Base-by-base conservation (phyloP, 768 basidiomycete species). In the Collybia nuda region DNA sequence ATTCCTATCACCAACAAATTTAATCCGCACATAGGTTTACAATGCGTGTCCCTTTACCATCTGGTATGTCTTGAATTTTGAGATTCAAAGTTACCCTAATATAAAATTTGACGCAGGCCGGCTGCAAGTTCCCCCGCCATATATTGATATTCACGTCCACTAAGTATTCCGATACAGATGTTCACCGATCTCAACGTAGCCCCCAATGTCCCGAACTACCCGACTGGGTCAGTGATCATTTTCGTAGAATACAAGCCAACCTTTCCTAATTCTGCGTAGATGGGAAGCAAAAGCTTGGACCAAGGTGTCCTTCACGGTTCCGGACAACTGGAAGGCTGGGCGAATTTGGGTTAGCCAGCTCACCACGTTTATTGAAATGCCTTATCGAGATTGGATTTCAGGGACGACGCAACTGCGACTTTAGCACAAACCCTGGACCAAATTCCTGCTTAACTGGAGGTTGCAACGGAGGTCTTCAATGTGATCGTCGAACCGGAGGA, bases 1-100 rank as follows among this genome's bases (percentile, higher is more conserved):
- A n/a, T n/a, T n/a, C n/a, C 38, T 9, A 19, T 46, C 6, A 1
- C 18, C 28, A 2, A 29, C 43, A 17, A 6, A 22, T 24, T 17
- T 21, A 17, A 2, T 35, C 47, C 41, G 26, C 21, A 18, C n/a
- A 18, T 36, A 72, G 70, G 76, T 81, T 15, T 71, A 72, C 56
- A 86, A 86, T 66, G 69, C 65, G 2, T 86, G 85, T 57, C 75
- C 81, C 1, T 86, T 82, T 65, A 86, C 83, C 5, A 73, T 86
- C 54, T 86, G 85, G 85, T 84, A 56, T 47, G 72, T 37, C 1
- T 6, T 18, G n/a, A 22, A 19, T 22, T 36, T 11, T 42, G 11
- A 11, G 7, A n/a, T 11, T 26, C 14, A 14, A 32, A 18, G 3
- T 3, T 11, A 38, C 12, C 26, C 42, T 21, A 37, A 32, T 11